Evolutionary conservation across 257 asterid species (phyloP).

Genomic region (Fraxinus quadrangulata): DNA sequence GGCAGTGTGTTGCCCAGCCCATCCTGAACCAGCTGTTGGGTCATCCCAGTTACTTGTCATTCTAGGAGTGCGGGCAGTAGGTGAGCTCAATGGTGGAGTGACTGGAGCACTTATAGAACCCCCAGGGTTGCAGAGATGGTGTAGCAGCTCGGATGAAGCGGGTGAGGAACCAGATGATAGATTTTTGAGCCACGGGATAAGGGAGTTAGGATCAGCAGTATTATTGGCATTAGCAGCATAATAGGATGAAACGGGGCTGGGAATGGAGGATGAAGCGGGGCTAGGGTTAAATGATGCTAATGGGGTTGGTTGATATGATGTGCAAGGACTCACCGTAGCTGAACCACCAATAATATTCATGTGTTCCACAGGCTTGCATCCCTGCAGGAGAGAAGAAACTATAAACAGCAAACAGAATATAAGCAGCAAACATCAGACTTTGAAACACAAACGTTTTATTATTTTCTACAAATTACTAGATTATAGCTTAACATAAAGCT

Average conservation of each 20-base stretch:
- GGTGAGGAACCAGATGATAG: slow-evolving; percentile 76
- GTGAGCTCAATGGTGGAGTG: slow-evolving; percentile 95
- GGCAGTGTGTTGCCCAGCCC: slow-evolving; percentile 69
- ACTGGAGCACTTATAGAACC: slow-evolving; percentile 98
- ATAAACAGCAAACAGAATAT: background rate
- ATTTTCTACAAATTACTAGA: background rate
- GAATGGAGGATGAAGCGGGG: slow-evolving; percentile 77
- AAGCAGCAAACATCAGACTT: background rate
- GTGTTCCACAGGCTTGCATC: slow-evolving; percentile 79
- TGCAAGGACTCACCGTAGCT: slow-evolving; percentile 69
- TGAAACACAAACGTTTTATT: background rate
- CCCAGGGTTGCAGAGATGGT: slow-evolving; percentile 73
- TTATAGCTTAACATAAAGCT: background rate
- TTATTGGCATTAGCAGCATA: slow-evolving; percentile 47
- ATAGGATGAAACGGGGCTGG: slow-evolving; percentile 69
- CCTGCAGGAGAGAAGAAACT: slow-evolving; percentile 46
- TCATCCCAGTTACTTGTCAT: slow-evolving; percentile 74
- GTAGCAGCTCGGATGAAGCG: slow-evolving; percentile 63
- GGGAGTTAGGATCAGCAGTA: slow-evolving; percentile 71
- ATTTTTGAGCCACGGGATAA: slow-evolving; percentile 94
- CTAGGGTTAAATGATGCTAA: slow-evolving; percentile 80
- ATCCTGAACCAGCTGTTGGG: slow-evolving; percentile 51
- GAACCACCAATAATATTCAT: slow-evolving; percentile 67
- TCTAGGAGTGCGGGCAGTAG: slow-evolving; percentile 80
- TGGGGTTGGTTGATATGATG: slow-evolving; percentile 87